Conservation (phyloP, 495 filamentous ascomycete species). For the Xylaria flabelliformis region DNA sequence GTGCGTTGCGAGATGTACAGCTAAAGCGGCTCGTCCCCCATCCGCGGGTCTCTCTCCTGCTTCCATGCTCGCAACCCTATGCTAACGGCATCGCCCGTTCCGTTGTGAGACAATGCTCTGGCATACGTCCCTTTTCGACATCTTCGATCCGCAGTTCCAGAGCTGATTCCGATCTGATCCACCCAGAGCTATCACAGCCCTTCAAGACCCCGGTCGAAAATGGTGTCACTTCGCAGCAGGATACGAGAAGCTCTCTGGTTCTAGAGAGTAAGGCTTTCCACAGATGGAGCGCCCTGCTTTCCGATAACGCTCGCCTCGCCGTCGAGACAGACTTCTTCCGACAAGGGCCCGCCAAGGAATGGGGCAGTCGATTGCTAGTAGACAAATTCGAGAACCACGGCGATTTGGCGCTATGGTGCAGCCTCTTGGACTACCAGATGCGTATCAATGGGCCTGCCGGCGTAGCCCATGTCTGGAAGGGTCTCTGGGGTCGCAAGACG, state of each 20-base stretch:
- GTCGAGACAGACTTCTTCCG: slow-evolving; percentile 60
- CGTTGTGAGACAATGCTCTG: neutral
- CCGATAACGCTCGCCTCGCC: slow-evolving; percentile 36
- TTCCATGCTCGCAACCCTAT: slow-evolving; percentile 20
- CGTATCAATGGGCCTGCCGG: slow-evolving; percentile 66
- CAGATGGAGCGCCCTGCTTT: slow-evolving; percentile 34
- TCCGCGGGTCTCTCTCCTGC: slow-evolving; percentile 18
- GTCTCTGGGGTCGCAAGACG: slow-evolving; percentile 39
- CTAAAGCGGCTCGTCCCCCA: slow-evolving; percentile 32
- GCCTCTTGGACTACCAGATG: slow-evolving; percentile 66
- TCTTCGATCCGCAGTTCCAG: neutral
- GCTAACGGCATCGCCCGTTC: neutral
- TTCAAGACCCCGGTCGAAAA: neutral
- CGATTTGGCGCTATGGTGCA: slow-evolving; percentile 69
- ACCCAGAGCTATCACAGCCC: slow-evolving; percentile 14
- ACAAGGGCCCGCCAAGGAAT: slow-evolving; percentile 35
- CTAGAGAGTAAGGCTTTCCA: slow-evolving; percentile 32
- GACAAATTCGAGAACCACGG: slow-evolving; percentile 55
- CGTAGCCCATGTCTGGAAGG: slow-evolving; percentile 47
- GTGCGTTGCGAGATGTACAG: slow-evolving; percentile 39
- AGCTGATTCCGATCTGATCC: slow-evolving; percentile 22
- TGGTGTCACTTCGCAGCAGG: slow-evolving; percentile 5
- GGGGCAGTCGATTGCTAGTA: slow-evolving; percentile 55
- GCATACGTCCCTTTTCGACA: slow-evolving; percentile 10
- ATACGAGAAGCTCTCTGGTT: slow-evolving; percentile 22